These are phyloP conservation scores for Psidium guajava DNA, from an alignment of 345 rosid genomes.

Conservation along the genomic window DNA sequence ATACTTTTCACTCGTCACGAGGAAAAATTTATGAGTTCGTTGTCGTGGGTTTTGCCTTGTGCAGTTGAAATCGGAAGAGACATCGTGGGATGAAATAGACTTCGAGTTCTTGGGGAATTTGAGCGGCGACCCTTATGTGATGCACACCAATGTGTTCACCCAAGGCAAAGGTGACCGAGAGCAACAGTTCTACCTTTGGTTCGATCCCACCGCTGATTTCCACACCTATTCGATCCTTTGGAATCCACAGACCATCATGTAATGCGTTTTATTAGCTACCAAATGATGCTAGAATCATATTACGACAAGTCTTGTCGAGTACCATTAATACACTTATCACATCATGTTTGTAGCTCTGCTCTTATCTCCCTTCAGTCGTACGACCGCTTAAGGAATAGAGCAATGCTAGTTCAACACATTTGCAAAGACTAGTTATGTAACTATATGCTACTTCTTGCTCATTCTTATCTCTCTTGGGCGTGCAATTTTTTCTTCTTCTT, in stretches of 20 bases:
- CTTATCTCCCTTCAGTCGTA: not conserved
- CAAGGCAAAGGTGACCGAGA: slow-evolving; percentile 51
- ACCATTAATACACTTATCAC: not conserved
- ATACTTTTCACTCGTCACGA: not conserved
- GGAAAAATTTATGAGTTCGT: not conserved
- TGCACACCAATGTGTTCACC: slow-evolving; percentile 44
- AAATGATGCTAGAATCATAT: not conserved
- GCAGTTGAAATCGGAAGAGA: slow-evolving; percentile 44
- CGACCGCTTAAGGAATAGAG: not conserved
- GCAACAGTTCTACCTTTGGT: slow-evolving; percentile 61
- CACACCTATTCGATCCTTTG: slow-evolving; percentile 43
- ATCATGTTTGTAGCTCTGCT: not conserved
- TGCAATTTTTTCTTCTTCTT: not conserved
- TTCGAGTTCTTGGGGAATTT: slow-evolving; percentile 53
- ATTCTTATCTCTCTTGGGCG: not conserved
- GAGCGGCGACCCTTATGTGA: slow-evolving; percentile 52
- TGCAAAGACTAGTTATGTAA: not conserved
- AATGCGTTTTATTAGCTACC: not conserved
- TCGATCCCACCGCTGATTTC: slow-evolving; percentile 43
- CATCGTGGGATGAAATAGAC: slow-evolving; percentile 63
- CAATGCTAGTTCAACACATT: not conserved
- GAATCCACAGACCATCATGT: slow-evolving; percentile 44
- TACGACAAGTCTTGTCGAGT: not conserved
- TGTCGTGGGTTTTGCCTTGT: not conserved
- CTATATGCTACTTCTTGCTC: not conserved